Percentiles rank a stretch among this genome's conserved stretches.
Conservation (phyloP, 306 rosid species). For the Lathyrus oleraceus region DNA sequence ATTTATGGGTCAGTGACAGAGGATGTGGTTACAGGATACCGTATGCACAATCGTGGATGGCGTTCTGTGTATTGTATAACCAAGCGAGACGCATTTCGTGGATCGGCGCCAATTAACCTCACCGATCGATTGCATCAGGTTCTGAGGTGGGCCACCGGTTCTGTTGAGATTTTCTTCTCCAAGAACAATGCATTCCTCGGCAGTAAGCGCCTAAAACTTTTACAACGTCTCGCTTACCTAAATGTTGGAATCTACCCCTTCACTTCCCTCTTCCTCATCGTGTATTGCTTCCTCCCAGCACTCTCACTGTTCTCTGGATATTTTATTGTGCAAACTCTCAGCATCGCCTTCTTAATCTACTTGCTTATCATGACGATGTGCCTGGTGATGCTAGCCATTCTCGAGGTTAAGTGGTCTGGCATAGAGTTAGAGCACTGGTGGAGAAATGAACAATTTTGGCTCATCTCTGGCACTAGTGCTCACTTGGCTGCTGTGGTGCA, state of each 20-base stretch:
- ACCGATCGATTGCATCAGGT: constrained; percentile 57
- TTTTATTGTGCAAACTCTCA: constrained; percentile 52
- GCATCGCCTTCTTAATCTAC: constrained; percentile 46
- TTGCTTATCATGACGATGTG: constrained; percentile 49
- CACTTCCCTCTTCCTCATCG: constrained; percentile 53
- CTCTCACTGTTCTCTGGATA: constrained; percentile 48
- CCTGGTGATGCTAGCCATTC: constrained; percentile 36
- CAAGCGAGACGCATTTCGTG: constrained; percentile 55
- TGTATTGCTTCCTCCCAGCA: constrained; percentile 61
- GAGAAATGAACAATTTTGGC: constrained; percentile 65
- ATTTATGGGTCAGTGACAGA: constrained; percentile 64
- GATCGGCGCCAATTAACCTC: constrained; percentile 56
- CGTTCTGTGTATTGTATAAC: constrained; percentile 58
- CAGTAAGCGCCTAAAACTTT: constrained; percentile 35
- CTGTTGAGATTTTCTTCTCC: constrained; percentile 60
- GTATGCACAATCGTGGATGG: constrained; percentile 70
- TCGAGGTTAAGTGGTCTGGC: constrained; percentile 55
- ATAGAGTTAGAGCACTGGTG: constrained; percentile 57
- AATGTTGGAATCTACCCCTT: constrained; percentile 59
- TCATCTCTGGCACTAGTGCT: constrained; percentile 55
- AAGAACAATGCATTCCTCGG: constrained; percentile 51
- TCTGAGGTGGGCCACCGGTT: constrained; percentile 62
- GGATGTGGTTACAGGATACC: constrained; percentile 58
- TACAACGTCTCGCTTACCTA: constrained; percentile 54
- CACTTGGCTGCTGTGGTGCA: constrained; percentile 56